Evolutionary conservation across 768 basidiomycete genomes (phyloP).

Genomic region (Tylopilus felleus): DNA sequence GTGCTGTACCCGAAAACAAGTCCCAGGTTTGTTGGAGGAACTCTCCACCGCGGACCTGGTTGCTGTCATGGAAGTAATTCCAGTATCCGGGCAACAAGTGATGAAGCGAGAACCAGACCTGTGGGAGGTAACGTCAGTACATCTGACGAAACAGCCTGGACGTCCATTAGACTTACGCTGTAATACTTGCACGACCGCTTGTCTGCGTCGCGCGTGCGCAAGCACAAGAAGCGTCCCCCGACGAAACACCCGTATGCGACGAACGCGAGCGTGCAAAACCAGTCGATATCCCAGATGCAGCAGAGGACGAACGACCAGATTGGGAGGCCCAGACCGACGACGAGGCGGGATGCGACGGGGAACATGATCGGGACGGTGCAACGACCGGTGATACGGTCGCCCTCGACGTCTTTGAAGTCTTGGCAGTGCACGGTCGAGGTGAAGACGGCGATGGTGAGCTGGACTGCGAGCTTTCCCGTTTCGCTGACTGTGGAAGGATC

Average conservation of each 20-base stretch:
- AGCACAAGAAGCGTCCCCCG: constrained; percentile 33
- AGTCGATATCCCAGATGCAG: constrained; percentile 35
- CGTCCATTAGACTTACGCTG: constrained; percentile 27
- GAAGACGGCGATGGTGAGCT: constrained; percentile 37
- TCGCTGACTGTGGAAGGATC: constrained; percentile 26
- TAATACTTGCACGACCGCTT: constrained; percentile 37
- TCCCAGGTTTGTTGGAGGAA: constrained; percentile 20
- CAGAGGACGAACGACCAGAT: constrained; percentile 38
- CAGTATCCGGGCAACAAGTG: constrained; percentile 36
- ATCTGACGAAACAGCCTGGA: neutral
- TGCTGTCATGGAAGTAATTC: constrained; percentile 29
- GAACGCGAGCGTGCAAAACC: constrained; percentile 25
- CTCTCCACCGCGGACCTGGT: constrained; percentile 13
- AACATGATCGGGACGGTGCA: constrained; percentile 44
- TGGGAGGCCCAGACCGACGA: constrained; percentile 33
- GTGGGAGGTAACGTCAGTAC: neutral
- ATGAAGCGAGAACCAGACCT: constrained; percentile 37
- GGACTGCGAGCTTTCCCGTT: constrained; percentile 31
- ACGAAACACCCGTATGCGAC: constrained; percentile 32
- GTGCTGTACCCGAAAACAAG: constrained; percentile 12
- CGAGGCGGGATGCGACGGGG: constrained; percentile 36
- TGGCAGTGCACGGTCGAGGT: constrained; percentile 48
- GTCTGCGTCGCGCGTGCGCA: constrained; percentile 29
- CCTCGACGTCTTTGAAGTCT: constrained; percentile 46
- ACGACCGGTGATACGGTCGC: constrained; percentile 39